phyloP scores from a whole-genome alignment of 2,329 filamentous ascomycete species.

The Knoxdaviesia capensis region DNA sequence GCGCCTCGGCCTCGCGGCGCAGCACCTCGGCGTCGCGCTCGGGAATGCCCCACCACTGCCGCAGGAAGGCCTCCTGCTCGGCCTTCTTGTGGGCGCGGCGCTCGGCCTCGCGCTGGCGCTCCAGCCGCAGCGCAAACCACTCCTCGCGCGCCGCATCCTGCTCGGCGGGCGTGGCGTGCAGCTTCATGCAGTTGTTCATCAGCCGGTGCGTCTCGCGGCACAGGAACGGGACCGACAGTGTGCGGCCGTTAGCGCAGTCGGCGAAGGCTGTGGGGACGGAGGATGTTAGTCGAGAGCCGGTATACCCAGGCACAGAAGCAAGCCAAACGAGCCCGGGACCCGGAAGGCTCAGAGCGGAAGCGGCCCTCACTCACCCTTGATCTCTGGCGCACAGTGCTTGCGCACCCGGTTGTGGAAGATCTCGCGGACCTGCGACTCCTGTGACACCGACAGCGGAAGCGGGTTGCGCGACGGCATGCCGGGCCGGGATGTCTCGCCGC shows the following conservation, averaged over 20 bases:
- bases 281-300: neutral
- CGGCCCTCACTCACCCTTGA: slow-evolving; percentile 37
- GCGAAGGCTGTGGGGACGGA: slow-evolving; percentile 52
- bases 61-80: slow-evolving; percentile 43
- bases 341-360: neutral
- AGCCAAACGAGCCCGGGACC: neutral
- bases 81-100: slow-evolving; percentile 33
- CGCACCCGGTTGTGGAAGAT: slow-evolving; percentile 67
- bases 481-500: slow-evolving; percentile 8
- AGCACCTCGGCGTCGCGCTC: slow-evolving; percentile 30
- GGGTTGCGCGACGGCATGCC: slow-evolving; percentile 51
- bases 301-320: neutral
- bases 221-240: slow-evolving; percentile 69
- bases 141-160: slow-evolving; percentile 79
- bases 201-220: slow-evolving; percentile 60
- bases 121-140: slow-evolving; percentile 67
- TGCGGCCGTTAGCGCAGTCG: slow-evolving; percentile 68
- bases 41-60: slow-evolving; percentile 48
- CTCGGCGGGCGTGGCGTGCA: slow-evolving; percentile 64
- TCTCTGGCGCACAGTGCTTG: slow-evolving; percentile 53
- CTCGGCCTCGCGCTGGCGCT: slow-evolving; percentile 48
- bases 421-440: slow-evolving; percentile 66
- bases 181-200: slow-evolving; percentile 91
- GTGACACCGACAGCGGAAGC: slow-evolving; percentile 59
- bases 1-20: slow-evolving; percentile 29